These are phyloP conservation scores for Plenodomus tracheiphilus DNA, from an alignment of 2,329 filamentous ascomycete species.

Conservation along the genomic window DNA sequence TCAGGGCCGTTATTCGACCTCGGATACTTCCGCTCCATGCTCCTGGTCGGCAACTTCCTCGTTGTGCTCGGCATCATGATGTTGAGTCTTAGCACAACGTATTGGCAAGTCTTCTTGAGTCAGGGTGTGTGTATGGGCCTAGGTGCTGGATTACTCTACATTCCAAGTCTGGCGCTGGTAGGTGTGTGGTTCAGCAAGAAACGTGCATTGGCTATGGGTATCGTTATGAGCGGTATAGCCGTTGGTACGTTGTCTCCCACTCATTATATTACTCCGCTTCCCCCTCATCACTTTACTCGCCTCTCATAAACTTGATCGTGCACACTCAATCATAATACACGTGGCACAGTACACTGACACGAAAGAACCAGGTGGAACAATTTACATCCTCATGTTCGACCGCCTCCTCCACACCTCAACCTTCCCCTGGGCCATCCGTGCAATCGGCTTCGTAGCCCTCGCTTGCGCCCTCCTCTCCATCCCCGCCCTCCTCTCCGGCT, in stretches of 20 bases:
- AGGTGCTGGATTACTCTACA: conserved; percentile 42
- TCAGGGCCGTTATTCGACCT: conserved; percentile 54
- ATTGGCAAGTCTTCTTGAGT: conserved; percentile 59
- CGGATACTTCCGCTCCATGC: conserved; percentile 52
- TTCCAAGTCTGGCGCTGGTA: conserved; percentile 43
- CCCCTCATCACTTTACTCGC: neutral
- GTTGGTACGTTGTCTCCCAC: conserved; percentile 37
- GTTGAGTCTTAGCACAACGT: conserved; percentile 58
- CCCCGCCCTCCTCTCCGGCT: conserved; percentile 40
- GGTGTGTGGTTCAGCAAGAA: conserved; percentile 42
- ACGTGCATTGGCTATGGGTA: conserved; percentile 38
- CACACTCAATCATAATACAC: no score
- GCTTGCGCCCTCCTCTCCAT: conserved; percentile 36
- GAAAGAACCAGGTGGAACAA: conserved; percentile 33
- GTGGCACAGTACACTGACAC: no score
- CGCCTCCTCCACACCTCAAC: conserved; percentile 27
- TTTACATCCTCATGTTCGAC: conserved; percentile 45
- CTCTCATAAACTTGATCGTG: neutral
- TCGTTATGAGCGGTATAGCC: conserved; percentile 45
- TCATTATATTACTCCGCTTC: no score
- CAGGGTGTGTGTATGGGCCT: conserved; percentile 57
- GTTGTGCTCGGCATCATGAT: conserved; percentile 67
- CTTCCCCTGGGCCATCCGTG: conserved; percentile 43
- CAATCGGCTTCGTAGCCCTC: conserved; percentile 41
- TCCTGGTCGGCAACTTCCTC: conserved; percentile 52